Base-by-base conservation (phyloP, 1,139 yeast genomes). In the Geotrichum cucujoidarum region DNA sequence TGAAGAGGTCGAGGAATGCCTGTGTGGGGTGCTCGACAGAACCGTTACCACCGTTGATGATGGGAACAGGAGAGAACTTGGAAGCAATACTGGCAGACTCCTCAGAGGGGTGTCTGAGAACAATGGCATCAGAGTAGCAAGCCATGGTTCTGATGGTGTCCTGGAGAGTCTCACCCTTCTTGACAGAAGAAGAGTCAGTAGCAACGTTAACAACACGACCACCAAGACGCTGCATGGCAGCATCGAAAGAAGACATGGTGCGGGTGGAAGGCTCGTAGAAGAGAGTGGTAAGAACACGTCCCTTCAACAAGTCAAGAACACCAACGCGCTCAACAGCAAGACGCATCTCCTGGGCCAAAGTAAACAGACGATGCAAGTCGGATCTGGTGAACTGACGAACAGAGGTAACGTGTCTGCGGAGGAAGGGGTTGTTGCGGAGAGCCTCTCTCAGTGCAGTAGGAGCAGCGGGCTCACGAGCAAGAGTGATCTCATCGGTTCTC, bases 151-250 rank as follows among this genome's bases (percentile, higher is more conserved):
- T 81, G 58, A 94, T 80, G 42, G 98, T 92, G 66, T 94, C 99
- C 72, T 92, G 97, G 63, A 94, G 76, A 45, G 97, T 86, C 75
- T 94, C 99, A 57, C 99, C 99, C 77, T 94, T 94, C 74, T 88
- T 87, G 47, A 90, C 95, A 24, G 97, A 88, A 18, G 97, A 89
- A 40, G 92, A 76, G 53, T 78, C 80, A 52, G 94, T 85, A 56
- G 87, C 76, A 56, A 94, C 84, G 47, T 95, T 79, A 59, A 94
- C 86, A 58, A 90, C 96, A 69, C 95, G 82, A 66, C 99, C 99
- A 68, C 99, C 99, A 62, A 94, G 77, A 74, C 99, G 85, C 76
- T 94, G 97, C 98, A 94, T 94, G 54, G 99, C 99, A 60, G 97
- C 96, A 68, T 94, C 95, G 67, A 94, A 94, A 1, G 97, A 90